These are phyloP conservation scores for Cercospora berteroae DNA, from an alignment of 2,329 filamentous ascomycete species.

Conservation along the genomic window DNA sequence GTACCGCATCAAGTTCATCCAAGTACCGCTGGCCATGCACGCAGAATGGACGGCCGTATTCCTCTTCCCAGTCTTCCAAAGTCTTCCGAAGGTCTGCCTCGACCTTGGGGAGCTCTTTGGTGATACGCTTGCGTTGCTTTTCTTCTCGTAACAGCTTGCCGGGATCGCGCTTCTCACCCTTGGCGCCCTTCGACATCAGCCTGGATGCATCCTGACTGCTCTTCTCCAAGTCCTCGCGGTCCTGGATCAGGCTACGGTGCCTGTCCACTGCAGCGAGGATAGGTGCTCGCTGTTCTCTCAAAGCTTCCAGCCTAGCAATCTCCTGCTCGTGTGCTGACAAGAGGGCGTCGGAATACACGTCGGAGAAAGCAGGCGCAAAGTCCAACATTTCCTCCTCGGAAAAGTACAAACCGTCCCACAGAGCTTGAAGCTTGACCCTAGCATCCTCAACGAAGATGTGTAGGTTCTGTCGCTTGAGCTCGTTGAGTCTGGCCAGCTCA, in stretches of 20 bases:
- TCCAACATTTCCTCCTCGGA: conserved; percentile 99
- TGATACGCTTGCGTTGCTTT: conserved; percentile 96
- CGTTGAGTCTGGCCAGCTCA: conserved; percentile 79
- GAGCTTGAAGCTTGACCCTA: conserved; percentile 81
- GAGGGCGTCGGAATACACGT: conserved; percentile 93
- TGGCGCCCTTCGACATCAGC: conserved; percentile 84
- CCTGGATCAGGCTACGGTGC: conserved; percentile 76
- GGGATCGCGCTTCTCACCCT: conserved; percentile 91
- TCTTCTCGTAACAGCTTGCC: conserved; percentile 91
- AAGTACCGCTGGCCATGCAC: conserved; percentile 91
- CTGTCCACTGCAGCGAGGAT: conserved; percentile 78
- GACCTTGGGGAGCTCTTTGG: conserved; percentile 92
- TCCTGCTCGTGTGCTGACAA: conserved; percentile 93
- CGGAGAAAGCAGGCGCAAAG: conserved; percentile 86
- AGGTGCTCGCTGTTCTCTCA: conserved; percentile 84
- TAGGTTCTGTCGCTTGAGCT: conserved; percentile 91
- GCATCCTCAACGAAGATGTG: conserved; percentile 96
- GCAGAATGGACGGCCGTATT: conserved; percentile 88
- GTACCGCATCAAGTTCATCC: conserved; percentile 70
- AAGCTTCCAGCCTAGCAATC: conserved; percentile 73
- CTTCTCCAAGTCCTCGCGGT: conserved; percentile 81
- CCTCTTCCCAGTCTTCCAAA: conserved; percentile 87
- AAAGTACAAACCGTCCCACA: conserved; percentile 93
- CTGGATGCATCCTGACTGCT: conserved; percentile 95
- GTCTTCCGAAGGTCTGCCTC: conserved; percentile 76